These are phyloP conservation scores for Fraxinus anomala DNA, from an alignment of 257 asterid genomes.

Conservation along the genomic window DNA sequence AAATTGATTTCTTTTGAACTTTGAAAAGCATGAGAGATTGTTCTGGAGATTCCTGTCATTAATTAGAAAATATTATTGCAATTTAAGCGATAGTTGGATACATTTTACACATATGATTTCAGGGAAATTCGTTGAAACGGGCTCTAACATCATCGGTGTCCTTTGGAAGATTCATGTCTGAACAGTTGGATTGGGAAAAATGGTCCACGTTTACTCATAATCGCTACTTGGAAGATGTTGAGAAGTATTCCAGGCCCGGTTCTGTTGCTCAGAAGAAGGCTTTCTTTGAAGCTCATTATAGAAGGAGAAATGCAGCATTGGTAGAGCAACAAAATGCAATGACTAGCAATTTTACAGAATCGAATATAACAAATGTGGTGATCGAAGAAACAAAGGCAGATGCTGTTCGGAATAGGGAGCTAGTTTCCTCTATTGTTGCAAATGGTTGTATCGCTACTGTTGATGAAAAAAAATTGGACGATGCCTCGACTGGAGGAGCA, in stretches of 20 bases:
- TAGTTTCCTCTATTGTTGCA: neutral
- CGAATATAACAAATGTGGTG: slow-evolving; percentile 17
- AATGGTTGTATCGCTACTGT: slow-evolving; percentile 25
- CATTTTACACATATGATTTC: slow-evolving; percentile 27
- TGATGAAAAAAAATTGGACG: slow-evolving; percentile 24
- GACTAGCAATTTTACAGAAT: slow-evolving; percentile 26
- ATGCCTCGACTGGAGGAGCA: slow-evolving; percentile 25
- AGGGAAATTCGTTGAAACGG: slow-evolving; percentile 63
- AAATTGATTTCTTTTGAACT: neutral
- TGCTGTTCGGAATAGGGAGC: slow-evolving; percentile 17
- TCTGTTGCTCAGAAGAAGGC: slow-evolving; percentile 95
- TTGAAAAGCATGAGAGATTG: neutral
- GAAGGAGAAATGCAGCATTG: slow-evolving; percentile 65
- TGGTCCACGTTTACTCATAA: slow-evolving; percentile 87
- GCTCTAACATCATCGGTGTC: slow-evolving; percentile 78
- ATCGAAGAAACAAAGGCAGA: slow-evolving; percentile 32
- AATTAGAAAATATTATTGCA: neutral
- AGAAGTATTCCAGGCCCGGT: slow-evolving; percentile 80
- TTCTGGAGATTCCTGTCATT: neutral
- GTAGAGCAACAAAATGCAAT: slow-evolving; percentile 53
- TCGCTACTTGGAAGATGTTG: slow-evolving; percentile 76
- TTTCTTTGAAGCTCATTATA: slow-evolving; percentile 86
- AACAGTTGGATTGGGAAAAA: slow-evolving; percentile 78
- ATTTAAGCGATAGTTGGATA: neutral
- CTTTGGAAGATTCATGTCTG: slow-evolving; percentile 83